Percentiles rank a stretch among this genome's conserved stretches.
phyloP scores from a whole-genome alignment of 148 eudicot species.

The Heliamphora exappendiculata region DNA sequence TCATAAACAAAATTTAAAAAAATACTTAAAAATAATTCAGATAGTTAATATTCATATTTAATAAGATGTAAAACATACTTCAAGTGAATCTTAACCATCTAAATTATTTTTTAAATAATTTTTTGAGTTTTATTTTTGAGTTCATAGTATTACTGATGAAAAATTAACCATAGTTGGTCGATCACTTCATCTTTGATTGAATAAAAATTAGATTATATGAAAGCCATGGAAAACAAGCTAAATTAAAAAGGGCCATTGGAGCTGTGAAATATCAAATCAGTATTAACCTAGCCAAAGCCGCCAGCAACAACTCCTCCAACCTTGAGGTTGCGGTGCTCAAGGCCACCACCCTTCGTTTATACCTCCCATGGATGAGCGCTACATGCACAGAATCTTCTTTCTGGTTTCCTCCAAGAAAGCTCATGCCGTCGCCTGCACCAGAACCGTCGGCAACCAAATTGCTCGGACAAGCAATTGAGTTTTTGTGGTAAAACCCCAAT shows the following conservation, averaged over 20 bases:
- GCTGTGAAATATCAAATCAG: slow-evolving; percentile 90
- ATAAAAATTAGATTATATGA: background rate
- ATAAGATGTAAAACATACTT: too few relatives aligned
- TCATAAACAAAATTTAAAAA: too few relatives aligned
- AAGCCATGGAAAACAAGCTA: slow-evolving; percentile 63
- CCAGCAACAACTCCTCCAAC: slow-evolving; percentile 33
- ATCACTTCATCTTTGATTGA: background rate
- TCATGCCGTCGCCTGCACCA: slow-evolving; percentile 60
- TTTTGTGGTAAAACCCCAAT: slow-evolving; percentile 72
- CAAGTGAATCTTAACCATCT: too few relatives aligned
- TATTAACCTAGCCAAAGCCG: slow-evolving; percentile 78
- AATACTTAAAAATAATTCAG: too few relatives aligned
- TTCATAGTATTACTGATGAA: too few relatives aligned
- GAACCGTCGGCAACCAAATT: slow-evolving; percentile 72
- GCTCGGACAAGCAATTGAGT: slow-evolving; percentile 77
- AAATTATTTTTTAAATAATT: too few relatives aligned
- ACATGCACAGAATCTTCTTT: slow-evolving; percentile 35
- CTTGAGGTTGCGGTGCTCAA: slow-evolving; percentile 69
- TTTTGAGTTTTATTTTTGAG: too few relatives aligned
- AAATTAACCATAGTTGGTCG: too few relatives aligned
- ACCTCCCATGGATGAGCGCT: slow-evolving; percentile 50
- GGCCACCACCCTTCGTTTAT: slow-evolving; percentile 58
- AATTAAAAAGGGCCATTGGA: slow-evolving; percentile 63
- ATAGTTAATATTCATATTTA: too few relatives aligned
- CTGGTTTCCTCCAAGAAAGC: slow-evolving; percentile 48